phyloP scores from a whole-genome alignment of 2,329 filamentous ascomycete species.

The Coniosporium tulheliwenetii region DNA sequence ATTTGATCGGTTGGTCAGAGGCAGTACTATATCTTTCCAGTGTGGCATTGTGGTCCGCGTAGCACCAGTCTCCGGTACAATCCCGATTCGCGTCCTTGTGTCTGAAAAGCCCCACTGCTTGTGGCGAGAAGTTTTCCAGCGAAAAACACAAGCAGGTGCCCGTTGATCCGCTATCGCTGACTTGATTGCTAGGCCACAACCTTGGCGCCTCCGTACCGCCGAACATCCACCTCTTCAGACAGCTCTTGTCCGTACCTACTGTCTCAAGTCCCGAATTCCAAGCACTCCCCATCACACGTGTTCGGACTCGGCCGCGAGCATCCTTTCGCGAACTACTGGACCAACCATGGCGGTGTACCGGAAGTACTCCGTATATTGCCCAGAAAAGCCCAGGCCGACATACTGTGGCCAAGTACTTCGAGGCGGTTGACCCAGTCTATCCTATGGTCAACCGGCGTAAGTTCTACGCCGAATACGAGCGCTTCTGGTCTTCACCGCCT shows the following conservation, averaged over 20 bases:
- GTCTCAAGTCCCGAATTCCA: constrained; percentile 58
- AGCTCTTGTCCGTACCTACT: constrained; percentile 39
- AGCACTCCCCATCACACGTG: constrained; percentile 56
- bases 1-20: too few relatives aligned
- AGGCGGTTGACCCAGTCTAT: constrained; percentile 61
- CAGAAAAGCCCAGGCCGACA: constrained; percentile 60
- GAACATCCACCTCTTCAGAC: constrained; percentile 16
- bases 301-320: constrained; percentile 70
- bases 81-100: background rate
- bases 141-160: too few relatives aligned
- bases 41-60: too few relatives aligned
- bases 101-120: too few relatives aligned
- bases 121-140: too few relatives aligned
- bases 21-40: too few relatives aligned
- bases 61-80: background rate
- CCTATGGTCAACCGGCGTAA: constrained; percentile 63
- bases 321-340: constrained; percentile 76
- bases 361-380: constrained; percentile 65
- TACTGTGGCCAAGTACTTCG: constrained; percentile 42
- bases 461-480: constrained; percentile 64
- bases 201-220: constrained; percentile 1
- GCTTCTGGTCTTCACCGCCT: constrained; percentile 51
- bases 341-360: constrained; percentile 53
- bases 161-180: too few relatives aligned
- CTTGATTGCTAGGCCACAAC: too few relatives aligned